Percentiles rank a stretch among this genome's conserved stretches.
Conservation (phyloP, 192 early-diverging fungal genomes). For the Gonapodya sp. region DNA sequence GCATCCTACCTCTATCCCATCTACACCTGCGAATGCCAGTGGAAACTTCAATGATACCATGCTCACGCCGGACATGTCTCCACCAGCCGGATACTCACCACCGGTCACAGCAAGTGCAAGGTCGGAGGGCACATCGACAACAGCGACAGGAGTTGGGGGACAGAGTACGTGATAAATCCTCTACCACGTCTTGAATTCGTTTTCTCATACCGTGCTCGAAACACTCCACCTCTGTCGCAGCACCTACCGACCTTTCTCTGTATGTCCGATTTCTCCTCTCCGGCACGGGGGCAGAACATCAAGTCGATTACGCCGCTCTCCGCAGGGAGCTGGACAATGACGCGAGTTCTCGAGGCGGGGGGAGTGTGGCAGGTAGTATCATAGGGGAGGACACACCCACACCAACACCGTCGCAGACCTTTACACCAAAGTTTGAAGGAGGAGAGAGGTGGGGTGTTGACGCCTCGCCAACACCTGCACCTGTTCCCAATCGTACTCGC, state of each 20-base stretch:
- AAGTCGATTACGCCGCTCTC: neutral
- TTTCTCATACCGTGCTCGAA: neutral
- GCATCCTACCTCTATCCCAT: no score
- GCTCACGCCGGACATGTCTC: neutral
- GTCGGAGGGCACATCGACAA: neutral
- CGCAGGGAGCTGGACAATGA: neutral
- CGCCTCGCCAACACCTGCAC: neutral
- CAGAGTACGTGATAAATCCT: no score
- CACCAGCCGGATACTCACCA: neutral
- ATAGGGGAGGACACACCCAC: neutral
- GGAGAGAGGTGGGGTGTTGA: neutral
- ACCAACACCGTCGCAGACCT: no score
- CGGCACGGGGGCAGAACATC: slow-evolving; percentile 5
- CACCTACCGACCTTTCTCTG: neutral
- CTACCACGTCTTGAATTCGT: neutral
- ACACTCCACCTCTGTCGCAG: neutral
- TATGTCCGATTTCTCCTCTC: neutral
- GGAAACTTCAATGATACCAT: neutral
- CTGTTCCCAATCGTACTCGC: no score
- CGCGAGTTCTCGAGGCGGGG: neutral
- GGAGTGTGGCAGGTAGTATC: neutral
- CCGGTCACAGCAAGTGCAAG: neutral
- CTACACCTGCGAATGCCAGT: neutral
- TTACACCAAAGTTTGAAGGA: neutral
- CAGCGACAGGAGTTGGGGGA: neutral